Evolutionary conservation across 768 basidiomycete species (phyloP).

Genomic region (Xerocomus spinulosus): DNA sequence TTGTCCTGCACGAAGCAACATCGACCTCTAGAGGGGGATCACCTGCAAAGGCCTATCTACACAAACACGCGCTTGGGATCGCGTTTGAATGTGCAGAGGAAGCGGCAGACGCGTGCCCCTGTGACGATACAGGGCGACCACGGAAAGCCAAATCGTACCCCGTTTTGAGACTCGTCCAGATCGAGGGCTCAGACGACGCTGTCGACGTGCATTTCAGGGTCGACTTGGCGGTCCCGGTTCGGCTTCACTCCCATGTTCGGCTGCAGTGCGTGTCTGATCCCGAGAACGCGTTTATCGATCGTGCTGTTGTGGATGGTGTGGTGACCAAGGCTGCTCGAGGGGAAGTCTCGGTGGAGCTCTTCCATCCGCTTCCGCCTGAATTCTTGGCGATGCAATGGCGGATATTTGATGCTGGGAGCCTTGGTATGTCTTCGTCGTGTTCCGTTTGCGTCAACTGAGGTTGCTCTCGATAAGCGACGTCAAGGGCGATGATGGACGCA

Average conservation of each 20-base stretch:
- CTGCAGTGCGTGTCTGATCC: constrained; percentile 55
- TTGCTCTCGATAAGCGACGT: constrained; percentile 41
- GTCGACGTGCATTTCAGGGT: constrained; percentile 53
- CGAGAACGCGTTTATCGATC: constrained; percentile 43
- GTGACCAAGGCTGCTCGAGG: constrained; percentile 51
- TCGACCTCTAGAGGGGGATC: constrained; percentile 17
- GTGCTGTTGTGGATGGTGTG: constrained; percentile 53
- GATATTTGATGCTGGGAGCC: constrained; percentile 57
- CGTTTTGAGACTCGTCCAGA: constrained; percentile 16
- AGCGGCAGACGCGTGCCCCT: constrained; percentile 62
- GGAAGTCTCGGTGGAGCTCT: constrained; percentile 48
- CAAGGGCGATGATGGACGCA: constrained; percentile 63
- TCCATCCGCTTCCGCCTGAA: constrained; percentile 60
- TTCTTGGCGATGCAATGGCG: constrained; percentile 58
- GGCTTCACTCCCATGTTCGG: constrained; percentile 64
- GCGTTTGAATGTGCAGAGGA: constrained; percentile 64
- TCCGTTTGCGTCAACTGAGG: constrained; percentile 3
- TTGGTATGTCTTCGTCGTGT: constrained; percentile 35
- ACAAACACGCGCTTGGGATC: constrained; percentile 52
- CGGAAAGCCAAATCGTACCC: constrained; percentile 38
- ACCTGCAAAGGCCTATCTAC: constrained; percentile 39
- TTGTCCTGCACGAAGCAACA: constrained; percentile 54
- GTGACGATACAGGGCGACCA: constrained; percentile 56
- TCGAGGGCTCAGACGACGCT: constrained; percentile 27
- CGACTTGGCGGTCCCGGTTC: constrained; percentile 44